Evolutionary conservation across 1,284 basidiomycete genomes (phyloP), one percentile per base, ranked within the genome.

Genomic region (Malassezia globosa): DNA sequence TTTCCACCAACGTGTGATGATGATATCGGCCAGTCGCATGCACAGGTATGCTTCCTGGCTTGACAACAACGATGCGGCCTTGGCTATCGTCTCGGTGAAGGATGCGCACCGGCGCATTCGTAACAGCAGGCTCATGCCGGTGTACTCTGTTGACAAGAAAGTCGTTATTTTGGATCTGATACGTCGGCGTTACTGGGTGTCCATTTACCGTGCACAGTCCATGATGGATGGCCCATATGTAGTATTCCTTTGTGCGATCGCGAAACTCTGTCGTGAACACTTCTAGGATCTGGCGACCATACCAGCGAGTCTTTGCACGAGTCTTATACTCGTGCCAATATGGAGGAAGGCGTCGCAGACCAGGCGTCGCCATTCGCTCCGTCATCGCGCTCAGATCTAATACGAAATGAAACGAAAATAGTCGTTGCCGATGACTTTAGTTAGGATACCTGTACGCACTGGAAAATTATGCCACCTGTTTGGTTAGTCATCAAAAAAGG

Each of bases 161-260:
- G 73, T 97, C 94, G 8, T 88, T 87, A 65, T 94, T 84, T 48
- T 77, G 77, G 43, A 99, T 77, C 21, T 90, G 78, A 7, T 83
- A 84, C 50, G 85, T 81, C 3, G 87, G 83, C 36, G 77, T 79
- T 3, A 88, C 88, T 13, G 81, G 75, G 45, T 82, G 79, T 14
- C 88, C 89, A 65, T 97, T 96, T 51, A 99, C 80, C 5, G 85
- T 87, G 10, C 88, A 94, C 18, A 94, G 85, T 2, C 92, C 92
- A n/a, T 85, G 85, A 66, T 89, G 83, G 23, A 95, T 76, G 7
- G 90, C 63, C 64, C 63, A 70, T 21, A 72, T 63, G 54, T 74
- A 73, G 58, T 74, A 73, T 39, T 73, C 73, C 22, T 66, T 64
- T 22, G 64, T 72, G 23, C 72, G 69, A 50, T 73, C 73, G 37